Conservation (phyloP, 768 basidiomycete genomes). For the Rhizopogon salebrosus region DNA sequence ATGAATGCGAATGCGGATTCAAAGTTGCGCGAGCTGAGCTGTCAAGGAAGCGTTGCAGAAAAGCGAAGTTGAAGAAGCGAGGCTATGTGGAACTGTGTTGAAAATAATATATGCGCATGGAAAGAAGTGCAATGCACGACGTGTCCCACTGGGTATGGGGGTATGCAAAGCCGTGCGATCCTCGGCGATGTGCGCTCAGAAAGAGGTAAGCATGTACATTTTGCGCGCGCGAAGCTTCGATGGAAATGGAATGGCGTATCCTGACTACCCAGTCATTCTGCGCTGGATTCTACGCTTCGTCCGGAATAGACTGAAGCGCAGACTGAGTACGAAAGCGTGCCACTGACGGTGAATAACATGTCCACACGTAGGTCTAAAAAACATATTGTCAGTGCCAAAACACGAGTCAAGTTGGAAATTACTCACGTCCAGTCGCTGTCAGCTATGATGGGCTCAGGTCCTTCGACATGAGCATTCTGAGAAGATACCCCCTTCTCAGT, state of each 20-base stretch:
- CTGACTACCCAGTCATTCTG: constrained; percentile 21
- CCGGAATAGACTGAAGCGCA: constrained; percentile 56
- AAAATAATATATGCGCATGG: constrained; percentile 1
- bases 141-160: constrained; percentile 13
- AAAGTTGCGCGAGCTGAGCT: constrained; percentile 2
- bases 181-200: constrained; percentile 18
- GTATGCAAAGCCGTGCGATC: constrained; percentile 18
- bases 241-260: background rate
- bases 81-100: constrained; percentile 5
- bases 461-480: background rate
- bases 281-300: constrained; percentile 34
- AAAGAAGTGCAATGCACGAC: constrained; percentile 10
- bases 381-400: background rate
- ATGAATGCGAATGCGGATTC: constrained; percentile 12
- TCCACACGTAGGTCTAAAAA: constrained; percentile 51
- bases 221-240: constrained; percentile 12
- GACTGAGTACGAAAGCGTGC: constrained; percentile 51
- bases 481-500: constrained; percentile 14
- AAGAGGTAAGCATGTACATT: constrained; percentile 20
- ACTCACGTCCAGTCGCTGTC: constrained; percentile 31
- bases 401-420: background rate
- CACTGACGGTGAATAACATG: constrained; percentile 52
- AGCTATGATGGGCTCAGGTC: constrained; percentile 6
- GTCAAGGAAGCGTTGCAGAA: constrained; percentile 9
- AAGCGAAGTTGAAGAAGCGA: constrained; percentile 14